These are phyloP conservation scores for Gossypium bickii DNA, from an alignment of 345 rosid species.

Conservation along the genomic window DNA sequence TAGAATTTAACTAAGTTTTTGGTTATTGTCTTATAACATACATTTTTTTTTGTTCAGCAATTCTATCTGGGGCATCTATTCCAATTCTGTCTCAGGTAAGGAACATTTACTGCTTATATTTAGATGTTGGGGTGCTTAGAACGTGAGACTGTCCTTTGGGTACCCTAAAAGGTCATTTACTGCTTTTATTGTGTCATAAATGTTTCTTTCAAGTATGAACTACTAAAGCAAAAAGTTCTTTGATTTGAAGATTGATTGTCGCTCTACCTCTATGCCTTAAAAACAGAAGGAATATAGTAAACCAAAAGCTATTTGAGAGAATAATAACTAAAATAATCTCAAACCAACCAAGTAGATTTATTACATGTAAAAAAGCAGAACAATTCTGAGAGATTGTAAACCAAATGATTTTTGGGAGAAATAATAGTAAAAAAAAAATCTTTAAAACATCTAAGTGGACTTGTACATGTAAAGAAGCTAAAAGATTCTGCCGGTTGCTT, in stretches of 20 bases:
- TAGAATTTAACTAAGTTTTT: neutral
- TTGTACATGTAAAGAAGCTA: neutral
- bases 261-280: neutral
- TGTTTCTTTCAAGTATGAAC: neutral
- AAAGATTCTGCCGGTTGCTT: neutral
- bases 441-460: neutral
- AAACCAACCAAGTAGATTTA: neutral
- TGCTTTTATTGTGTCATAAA: neutral
- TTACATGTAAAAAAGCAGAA: neutral
- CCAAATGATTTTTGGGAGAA: neutral
- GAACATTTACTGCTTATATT: constrained; percentile 13
- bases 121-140: neutral
- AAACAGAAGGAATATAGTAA: neutral
- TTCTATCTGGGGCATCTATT: constrained; percentile 86
- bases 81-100: constrained; percentile 92
- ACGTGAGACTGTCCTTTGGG: no score
- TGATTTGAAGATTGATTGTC: neutral
- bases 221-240: neutral
- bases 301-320: neutral
- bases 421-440: neutral
- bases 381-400: neutral
- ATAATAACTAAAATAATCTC: neutral
- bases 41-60: constrained; percentile 52
- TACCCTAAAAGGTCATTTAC: neutral
- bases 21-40: constrained; percentile 10